Conservation (phyloP, 1,284 basidiomycete genomes). For the Sutorius eximius region DNA sequence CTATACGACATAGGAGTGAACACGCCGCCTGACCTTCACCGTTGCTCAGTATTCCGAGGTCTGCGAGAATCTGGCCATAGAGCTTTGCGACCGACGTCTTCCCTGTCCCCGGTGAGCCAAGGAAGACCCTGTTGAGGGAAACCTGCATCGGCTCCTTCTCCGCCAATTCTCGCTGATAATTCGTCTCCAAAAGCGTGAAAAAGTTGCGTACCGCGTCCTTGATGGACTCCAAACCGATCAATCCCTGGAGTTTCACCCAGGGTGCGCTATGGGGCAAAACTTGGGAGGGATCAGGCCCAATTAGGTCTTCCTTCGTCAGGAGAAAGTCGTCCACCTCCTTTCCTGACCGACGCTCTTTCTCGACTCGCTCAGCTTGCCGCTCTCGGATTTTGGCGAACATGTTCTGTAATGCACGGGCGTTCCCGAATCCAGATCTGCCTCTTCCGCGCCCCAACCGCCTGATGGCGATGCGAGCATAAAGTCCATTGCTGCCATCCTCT, state of each 20-base stretch:
- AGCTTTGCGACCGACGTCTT: background rate
- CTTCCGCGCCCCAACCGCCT: conserved; percentile 53
- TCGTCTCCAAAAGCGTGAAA: background rate
- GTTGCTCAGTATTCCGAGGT: background rate
- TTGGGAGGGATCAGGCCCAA: background rate
- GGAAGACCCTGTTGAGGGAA: background rate
- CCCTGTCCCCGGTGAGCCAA: background rate
- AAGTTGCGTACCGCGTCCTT: background rate
- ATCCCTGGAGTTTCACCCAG: background rate
- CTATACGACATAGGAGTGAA: background rate
- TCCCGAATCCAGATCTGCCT: conserved; percentile 55
- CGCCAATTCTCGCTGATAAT: background rate
- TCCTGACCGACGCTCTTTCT: background rate
- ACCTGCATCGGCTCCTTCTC: background rate
- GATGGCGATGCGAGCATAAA: background rate
- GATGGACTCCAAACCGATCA: background rate
- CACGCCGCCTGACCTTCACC: background rate
- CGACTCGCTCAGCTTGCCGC: conserved; percentile 37
- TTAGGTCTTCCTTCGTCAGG: background rate
- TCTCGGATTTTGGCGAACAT: conserved; percentile 43
- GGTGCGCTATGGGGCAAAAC: background rate
- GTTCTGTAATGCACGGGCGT: conserved; percentile 55
- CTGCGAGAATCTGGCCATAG: background rate
- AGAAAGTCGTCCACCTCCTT: background rate
- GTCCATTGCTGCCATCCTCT: background rate